A percentile compares a stretch with the other conserved stretches of the same genome.
Conservation (phyloP, 2,329 filamentous ascomycete genomes). For the Cytospora piceicola region DNA sequence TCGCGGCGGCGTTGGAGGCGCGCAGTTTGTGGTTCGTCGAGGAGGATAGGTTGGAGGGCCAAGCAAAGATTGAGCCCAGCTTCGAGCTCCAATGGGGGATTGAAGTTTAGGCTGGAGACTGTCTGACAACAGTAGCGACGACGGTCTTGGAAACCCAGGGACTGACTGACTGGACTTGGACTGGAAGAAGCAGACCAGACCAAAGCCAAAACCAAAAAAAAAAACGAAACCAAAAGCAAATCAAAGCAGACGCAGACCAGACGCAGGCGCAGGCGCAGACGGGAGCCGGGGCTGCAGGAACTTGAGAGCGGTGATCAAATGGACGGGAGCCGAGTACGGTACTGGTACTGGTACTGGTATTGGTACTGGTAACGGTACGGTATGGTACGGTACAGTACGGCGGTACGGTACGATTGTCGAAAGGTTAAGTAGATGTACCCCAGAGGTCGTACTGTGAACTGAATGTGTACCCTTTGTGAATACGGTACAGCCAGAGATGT, state of each 20-base stretch:
- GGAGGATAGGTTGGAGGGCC: background rate
- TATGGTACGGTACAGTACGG: too few species aligned
- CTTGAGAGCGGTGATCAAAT: background rate
- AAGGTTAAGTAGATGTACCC: background rate
- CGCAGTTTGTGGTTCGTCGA: background rate
- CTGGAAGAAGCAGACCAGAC: background rate
- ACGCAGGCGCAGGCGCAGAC: slow-evolving; percentile 9
- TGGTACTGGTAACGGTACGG: too few species aligned
- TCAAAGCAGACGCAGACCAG: background rate
- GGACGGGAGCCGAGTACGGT: background rate
- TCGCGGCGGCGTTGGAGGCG: slow-evolving; percentile 1
- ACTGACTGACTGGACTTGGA: background rate
- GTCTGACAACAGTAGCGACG: slow-evolving; percentile 23
- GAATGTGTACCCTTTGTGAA: background rate
- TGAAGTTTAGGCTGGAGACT: slow-evolving; percentile 9
- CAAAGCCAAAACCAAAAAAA: too few species aligned
- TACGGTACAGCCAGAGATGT: background rate
- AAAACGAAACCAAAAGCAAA: too few species aligned
- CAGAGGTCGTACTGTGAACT: background rate
- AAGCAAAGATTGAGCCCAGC: background rate
- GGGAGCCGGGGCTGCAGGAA: slow-evolving; percentile 5
- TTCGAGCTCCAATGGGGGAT: background rate
- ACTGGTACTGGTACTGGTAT: too few species aligned
- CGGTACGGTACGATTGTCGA: background rate
- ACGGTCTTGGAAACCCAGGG: background rate